A percentile compares a stretch with the other conserved stretches of the same genome.
phyloP scores from a whole-genome alignment of 2,329 filamentous ascomycete species.

The Cryphonectria naterciae region DNA sequence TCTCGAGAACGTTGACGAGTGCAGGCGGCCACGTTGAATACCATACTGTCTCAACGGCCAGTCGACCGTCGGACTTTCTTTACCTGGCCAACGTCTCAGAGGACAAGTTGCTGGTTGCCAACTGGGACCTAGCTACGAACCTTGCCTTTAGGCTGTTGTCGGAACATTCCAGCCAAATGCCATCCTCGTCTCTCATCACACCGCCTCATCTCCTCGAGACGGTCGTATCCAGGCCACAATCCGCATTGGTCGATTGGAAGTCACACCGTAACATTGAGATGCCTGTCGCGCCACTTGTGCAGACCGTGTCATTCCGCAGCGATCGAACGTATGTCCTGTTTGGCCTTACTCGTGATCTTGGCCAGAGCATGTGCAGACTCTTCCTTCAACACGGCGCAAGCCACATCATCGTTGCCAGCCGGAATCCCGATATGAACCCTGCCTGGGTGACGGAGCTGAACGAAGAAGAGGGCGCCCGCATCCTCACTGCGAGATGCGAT shows the following conservation, averaged over 20 bases:
- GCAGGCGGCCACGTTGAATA: slow-evolving; percentile 38
- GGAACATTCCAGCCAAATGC: background rate
- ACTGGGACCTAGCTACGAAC: background rate
- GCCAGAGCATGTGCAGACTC: slow-evolving; percentile 47
- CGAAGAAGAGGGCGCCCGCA: slow-evolving; percentile 29
- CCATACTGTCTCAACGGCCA: background rate
- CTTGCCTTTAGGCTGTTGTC: background rate
- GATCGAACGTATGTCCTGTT: slow-evolving; percentile 45
- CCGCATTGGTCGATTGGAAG: slow-evolving; percentile 46
- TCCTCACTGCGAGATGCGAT: slow-evolving; percentile 36
- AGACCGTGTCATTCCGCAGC: slow-evolving; percentile 35
- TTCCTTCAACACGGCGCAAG: slow-evolving; percentile 44
- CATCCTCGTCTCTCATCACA: background rate
- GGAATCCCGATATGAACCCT: slow-evolving; percentile 38
- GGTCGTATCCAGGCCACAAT: slow-evolving; percentile 26
- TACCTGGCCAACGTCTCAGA: background rate
- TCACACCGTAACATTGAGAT: slow-evolving; percentile 37
- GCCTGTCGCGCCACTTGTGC: slow-evolving; percentile 34
- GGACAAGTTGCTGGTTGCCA: background rate
- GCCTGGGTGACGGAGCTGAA: slow-evolving; percentile 41
- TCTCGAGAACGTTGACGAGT: slow-evolving; percentile 33
- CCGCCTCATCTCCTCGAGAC: slow-evolving; percentile 32
- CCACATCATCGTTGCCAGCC: slow-evolving; percentile 46
- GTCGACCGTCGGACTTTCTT: background rate
- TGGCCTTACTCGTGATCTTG: slow-evolving; percentile 49